phyloP scores from a whole-genome alignment of 495 filamentous ascomycete genomes.

The Symbiotaphrina buchneri region DNA sequence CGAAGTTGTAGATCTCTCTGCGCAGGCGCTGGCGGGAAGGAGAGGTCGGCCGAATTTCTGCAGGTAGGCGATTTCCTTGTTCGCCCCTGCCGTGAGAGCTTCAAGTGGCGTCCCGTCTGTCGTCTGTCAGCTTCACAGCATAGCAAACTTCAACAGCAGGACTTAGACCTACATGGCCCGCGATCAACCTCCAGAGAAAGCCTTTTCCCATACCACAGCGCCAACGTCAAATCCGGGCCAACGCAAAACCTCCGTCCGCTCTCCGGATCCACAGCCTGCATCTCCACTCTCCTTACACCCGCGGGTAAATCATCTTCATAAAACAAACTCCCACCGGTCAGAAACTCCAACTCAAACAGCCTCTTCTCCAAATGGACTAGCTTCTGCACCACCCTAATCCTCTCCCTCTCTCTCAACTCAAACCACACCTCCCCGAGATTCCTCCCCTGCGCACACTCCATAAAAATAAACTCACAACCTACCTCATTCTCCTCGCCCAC shows the following conservation, averaged over 20 bases:
- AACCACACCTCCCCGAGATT: constrained; percentile 10
- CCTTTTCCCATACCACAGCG: constrained; percentile 17
- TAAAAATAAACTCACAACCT: constrained; percentile 8
- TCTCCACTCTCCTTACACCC: constrained; percentile 5
- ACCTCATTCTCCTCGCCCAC: constrained; percentile 5
- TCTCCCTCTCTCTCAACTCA: constrained; percentile 13
- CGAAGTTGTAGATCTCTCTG: constrained; percentile 3
- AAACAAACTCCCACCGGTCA: constrained; percentile 18
- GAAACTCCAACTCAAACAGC: constrained; percentile 14
- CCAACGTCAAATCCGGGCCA: constrained; percentile 14
- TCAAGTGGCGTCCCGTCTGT: constrained; percentile 4
- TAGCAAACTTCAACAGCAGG: background rate
- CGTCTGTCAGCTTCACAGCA: background rate
- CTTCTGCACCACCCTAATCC: constrained; percentile 16
- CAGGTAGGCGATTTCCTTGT: constrained; percentile 7
- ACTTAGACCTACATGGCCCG: constrained; percentile 14
- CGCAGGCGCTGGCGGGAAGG: constrained; percentile 2
- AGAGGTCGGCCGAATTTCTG: constrained; percentile 4
- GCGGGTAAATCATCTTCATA: constrained; percentile 10
- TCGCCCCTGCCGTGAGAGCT: constrained; percentile 6
- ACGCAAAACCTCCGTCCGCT: no score
- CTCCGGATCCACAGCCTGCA: constrained; percentile 8
- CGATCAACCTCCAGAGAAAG: constrained; percentile 11
- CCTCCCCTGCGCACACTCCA: constrained; percentile 6
- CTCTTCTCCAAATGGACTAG: constrained; percentile 16